These are phyloP conservation scores for Serendipita sp. DNA, from an alignment of 768 basidiomycete species.

Conservation along the genomic window DNA sequence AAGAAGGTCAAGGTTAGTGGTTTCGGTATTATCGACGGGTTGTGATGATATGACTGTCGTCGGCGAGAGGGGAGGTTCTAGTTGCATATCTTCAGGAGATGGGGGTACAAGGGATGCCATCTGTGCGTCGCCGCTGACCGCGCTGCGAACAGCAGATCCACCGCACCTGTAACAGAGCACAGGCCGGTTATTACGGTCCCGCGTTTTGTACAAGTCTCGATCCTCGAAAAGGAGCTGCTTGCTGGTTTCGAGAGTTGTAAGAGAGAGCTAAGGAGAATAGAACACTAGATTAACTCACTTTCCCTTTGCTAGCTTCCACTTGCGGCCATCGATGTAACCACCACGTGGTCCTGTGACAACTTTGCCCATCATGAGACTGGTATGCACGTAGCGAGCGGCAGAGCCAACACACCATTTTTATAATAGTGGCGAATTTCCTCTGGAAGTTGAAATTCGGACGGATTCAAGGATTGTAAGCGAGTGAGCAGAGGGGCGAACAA, in stretches of 20 bases:
- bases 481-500: conserved; percentile 42
- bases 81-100: conserved; percentile 28
- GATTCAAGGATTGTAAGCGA: conserved; percentile 48
- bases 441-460: conserved; percentile 73
- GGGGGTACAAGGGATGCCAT: conserved; percentile 35
- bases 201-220: conserved; percentile 72
- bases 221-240: conserved; percentile 83
- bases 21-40: not conserved
- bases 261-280: not conserved
- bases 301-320: conserved; percentile 56
- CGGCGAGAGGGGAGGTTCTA: not conserved
- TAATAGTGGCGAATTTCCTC: conserved; percentile 70
- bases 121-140: conserved; percentile 21
- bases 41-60: not conserved
- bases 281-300: conserved; percentile 37
- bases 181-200: conserved; percentile 65
- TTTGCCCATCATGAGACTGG: conserved; percentile 20
- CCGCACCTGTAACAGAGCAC: conserved; percentile 89
- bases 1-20: not conserved
- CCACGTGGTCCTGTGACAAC: conserved; percentile 69
- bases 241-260: conserved; percentile 22
- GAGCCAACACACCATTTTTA: conserved; percentile 52
- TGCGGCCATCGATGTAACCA: conserved; percentile 65
- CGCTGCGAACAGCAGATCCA: conserved; percentile 35
- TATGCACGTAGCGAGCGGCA: not conserved